Percentiles rank a stretch among this genome's conserved stretches.
These are phyloP conservation scores for Haematococcus sp. DNA, from an alignment of 139 green algal species.

Conservation along the genomic window DNA sequence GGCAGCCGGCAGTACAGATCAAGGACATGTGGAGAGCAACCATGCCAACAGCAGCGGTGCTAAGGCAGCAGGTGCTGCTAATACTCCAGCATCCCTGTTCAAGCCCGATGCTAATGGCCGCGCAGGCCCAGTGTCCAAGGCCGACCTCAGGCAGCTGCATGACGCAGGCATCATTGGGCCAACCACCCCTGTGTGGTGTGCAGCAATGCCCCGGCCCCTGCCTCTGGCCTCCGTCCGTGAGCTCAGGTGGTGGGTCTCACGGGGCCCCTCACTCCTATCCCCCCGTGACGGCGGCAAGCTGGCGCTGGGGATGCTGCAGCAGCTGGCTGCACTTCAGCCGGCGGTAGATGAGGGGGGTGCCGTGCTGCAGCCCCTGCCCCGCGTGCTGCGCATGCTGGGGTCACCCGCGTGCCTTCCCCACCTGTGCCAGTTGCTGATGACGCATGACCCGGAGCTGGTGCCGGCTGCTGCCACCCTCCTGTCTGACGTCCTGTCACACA, in stretches of 20 bases:
- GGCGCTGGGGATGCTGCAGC: slow-evolving; percentile 53
- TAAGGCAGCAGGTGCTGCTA: no score
- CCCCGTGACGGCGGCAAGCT: slow-evolving; percentile 25
- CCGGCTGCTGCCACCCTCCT: slow-evolving; percentile 59
- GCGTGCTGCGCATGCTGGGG: slow-evolving; percentile 65
- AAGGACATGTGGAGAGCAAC: no score
- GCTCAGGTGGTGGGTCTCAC: slow-evolving; percentile 62
- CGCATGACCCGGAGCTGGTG: slow-evolving; percentile 78
- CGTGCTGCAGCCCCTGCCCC: slow-evolving; percentile 74
- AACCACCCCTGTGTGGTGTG: not conserved
- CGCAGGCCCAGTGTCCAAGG: slow-evolving; percentile 71
- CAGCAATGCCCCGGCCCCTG: slow-evolving; percentile 14
- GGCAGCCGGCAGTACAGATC: no score
- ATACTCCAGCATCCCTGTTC: not conserved
- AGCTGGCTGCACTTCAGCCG: slow-evolving; percentile 62
- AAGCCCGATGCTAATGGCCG: no score
- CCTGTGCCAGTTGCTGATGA: slow-evolving; percentile 73
- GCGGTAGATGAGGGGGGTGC: slow-evolving; percentile 49
- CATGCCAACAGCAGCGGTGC: no score
- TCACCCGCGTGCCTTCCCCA: slow-evolving; percentile 73
- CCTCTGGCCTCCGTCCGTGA: slow-evolving; percentile 63
- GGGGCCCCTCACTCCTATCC: slow-evolving; percentile 18
- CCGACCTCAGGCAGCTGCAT: slow-evolving; percentile 61
- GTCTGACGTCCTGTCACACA: slow-evolving; percentile 56
- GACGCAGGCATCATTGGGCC: slow-evolving; percentile 35